Evolutionary conservation across 306 rosid species (phyloP).

Genomic region (Fagus crenata): DNA sequence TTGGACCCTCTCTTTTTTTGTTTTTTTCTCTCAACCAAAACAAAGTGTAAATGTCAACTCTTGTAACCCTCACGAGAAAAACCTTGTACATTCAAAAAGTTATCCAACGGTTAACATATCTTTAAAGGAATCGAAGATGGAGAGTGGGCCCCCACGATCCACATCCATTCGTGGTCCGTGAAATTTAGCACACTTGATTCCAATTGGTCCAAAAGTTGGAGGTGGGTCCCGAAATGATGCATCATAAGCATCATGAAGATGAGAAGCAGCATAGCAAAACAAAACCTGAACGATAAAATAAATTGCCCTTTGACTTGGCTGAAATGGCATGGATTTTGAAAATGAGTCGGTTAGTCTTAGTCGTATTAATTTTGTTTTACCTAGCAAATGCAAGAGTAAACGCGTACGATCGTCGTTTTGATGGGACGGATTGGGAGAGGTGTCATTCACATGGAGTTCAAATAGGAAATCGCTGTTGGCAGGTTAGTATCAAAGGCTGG

Average conservation of each 20-base stretch:
- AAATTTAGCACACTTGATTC: too few relatives aligned
- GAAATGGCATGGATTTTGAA: not conserved
- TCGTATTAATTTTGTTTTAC: too few relatives aligned
- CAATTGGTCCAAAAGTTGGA: not conserved
- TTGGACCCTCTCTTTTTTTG: not conserved
- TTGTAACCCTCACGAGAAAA: not conserved
- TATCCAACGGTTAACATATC: not conserved
- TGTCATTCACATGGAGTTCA: not conserved
- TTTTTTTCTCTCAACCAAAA: not conserved
- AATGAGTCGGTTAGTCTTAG: too few relatives aligned
- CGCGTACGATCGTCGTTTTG: not conserved
- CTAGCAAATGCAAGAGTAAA: too few relatives aligned
- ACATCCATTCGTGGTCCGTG: not conserved
- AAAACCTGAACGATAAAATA: not conserved
- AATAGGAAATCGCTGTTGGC: not conserved
- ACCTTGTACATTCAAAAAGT: not conserved
- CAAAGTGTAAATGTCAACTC: not conserved
- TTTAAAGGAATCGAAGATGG: not conserved
- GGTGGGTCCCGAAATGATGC: not conserved
- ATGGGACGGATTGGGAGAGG: not conserved
- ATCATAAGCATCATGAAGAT: not conserved
- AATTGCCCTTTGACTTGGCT: not conserved
- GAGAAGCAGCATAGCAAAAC: not conserved
- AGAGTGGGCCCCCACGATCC: not conserved
- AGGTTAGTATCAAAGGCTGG: not conserved